Evolutionary conservation across 768 basidiomycete genomes (phyloP).

Genomic region (Boletus sensibilis): DNA sequence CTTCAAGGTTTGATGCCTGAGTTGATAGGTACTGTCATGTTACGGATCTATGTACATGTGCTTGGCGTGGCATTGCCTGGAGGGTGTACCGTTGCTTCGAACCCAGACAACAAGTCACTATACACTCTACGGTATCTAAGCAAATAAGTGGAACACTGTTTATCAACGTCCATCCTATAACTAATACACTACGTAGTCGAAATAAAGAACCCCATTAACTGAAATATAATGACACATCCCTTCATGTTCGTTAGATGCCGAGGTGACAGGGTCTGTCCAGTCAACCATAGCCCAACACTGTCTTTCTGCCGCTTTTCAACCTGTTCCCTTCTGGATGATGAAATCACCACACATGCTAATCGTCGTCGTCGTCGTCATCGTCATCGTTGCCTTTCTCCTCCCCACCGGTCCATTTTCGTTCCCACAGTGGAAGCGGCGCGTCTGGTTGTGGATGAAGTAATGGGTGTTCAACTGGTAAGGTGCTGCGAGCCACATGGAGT

Average conservation of each 20-base stretch:
- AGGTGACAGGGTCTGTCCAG: neutral
- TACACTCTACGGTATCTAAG: constrained; percentile 22
- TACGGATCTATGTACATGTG: neutral
- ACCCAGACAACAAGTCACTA: neutral
- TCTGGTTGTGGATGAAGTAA: constrained; percentile 37
- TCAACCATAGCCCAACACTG: neutral
- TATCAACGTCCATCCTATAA: neutral
- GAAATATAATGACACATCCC: constrained; percentile 26
- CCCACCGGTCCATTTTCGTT: constrained; percentile 82
- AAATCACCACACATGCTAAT: constrained; percentile 18
- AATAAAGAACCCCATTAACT: constrained; percentile 22
- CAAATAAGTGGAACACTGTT: constrained; percentile 5
- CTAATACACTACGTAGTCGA: constrained; percentile 7
- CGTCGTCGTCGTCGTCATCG: constrained; percentile 49
- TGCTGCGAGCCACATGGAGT: constrained; percentile 55
- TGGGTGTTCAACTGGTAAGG: constrained; percentile 62
- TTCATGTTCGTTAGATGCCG: constrained; percentile 3
- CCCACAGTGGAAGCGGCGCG: constrained; percentile 58
- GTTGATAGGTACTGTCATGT: neutral
- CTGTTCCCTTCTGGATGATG: neutral
- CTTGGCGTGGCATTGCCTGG: neutral
- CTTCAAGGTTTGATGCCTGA: neutral
- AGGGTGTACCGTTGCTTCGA: neutral
- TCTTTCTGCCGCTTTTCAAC: neutral
- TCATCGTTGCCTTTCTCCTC: constrained; percentile 49